These are phyloP conservation scores for Metarhizium sp. DNA, from an alignment of 2,329 filamentous ascomycete genomes.

Conservation along the genomic window DNA sequence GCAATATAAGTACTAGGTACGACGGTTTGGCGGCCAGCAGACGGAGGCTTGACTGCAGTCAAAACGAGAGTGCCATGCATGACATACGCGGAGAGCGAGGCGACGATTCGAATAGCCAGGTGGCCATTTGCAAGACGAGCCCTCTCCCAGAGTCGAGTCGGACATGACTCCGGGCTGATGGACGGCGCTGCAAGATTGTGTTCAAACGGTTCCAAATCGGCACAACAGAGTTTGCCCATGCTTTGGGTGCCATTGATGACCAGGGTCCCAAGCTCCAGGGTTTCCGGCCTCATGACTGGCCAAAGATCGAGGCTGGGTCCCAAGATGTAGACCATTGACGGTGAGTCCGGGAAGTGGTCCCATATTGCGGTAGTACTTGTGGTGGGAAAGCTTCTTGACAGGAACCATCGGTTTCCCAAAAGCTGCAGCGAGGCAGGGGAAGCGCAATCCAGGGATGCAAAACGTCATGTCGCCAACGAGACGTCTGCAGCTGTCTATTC, in stretches of 20 bases:
- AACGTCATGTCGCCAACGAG: neutral
- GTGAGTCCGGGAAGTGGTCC: neutral
- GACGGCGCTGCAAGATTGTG: neutral
- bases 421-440: neutral
- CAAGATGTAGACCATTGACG: neutral
- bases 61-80: neutral
- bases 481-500: neutral
- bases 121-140: neutral
- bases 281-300: neutral
- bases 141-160: neutral
- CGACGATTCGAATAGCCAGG: no score
- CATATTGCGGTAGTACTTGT: neutral
- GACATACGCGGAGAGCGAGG: neutral
- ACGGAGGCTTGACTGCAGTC: neutral
- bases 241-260: neutral
- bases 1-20: neutral
- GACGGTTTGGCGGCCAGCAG: neutral
- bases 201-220: neutral
- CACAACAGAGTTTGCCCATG: neutral
- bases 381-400: neutral
- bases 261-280: neutral
- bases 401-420: neutral
- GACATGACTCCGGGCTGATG: neutral
- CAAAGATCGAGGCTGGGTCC: neutral
- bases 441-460: neutral